Evolutionary conservation across 192 early-diverging fungal species (phyloP).

Genomic region (Lunasporangiospora selenospora): DNA sequence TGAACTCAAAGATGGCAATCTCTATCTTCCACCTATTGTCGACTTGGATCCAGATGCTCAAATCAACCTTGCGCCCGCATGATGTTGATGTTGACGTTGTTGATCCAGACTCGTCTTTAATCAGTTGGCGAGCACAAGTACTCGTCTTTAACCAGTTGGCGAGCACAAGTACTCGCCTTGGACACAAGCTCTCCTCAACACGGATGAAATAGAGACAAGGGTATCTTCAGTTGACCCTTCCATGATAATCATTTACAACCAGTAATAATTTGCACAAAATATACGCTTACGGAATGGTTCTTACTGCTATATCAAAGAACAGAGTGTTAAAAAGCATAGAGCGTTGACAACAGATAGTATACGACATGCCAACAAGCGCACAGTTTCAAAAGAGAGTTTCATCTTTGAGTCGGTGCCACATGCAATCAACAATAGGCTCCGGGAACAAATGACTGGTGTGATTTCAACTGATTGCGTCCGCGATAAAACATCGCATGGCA

Average conservation of each 20-base stretch:
- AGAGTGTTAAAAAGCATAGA: too few species aligned
- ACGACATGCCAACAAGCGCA: conserved; percentile 39
- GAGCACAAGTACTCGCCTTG: background rate
- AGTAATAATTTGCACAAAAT: too few species aligned
- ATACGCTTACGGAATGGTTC: too few species aligned
- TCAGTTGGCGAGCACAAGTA: background rate
- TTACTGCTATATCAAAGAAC: too few species aligned
- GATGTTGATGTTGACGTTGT: conserved; percentile 4
- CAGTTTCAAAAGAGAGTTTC: background rate
- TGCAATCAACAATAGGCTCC: background rate
- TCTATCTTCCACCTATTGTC: conserved; percentile 9
- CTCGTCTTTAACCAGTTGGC: background rate
- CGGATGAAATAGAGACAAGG: too few species aligned
- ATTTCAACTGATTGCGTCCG: background rate
- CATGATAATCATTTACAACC: too few species aligned
- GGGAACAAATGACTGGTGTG: conserved; percentile 1
- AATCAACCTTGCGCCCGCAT: conserved; percentile 1
- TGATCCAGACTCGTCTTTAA: background rate
- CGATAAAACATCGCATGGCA: background rate
- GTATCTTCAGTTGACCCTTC: too few species aligned
- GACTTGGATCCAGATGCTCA: background rate
- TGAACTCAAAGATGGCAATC: conserved; percentile 14
- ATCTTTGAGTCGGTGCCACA: background rate
- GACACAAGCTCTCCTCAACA: too few species aligned
- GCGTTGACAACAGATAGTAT: too few species aligned